Evolutionary conservation across 768 basidiomycete species (phyloP).

Genomic region (button mushroom (Agaricus bisporus)): DNA sequence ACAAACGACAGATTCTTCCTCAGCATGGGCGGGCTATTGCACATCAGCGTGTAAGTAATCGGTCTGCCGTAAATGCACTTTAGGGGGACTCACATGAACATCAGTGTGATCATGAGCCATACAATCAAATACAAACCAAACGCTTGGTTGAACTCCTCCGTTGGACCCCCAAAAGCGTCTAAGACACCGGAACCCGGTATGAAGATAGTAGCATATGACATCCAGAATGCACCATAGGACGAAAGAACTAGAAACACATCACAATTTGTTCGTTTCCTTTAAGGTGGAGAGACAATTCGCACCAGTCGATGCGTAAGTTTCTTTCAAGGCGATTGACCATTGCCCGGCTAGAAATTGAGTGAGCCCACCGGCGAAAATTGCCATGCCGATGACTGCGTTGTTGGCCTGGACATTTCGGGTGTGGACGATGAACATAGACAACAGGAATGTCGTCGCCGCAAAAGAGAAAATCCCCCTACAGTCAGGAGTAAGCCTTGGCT

Average conservation of each 20-base stretch:
- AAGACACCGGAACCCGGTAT: constrained; percentile 59
- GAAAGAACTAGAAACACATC: constrained; percentile 45
- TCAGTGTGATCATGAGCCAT: constrained; percentile 61
- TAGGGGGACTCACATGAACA: constrained; percentile 48
- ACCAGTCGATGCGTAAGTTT: constrained; percentile 65
- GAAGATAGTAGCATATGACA: constrained; percentile 66
- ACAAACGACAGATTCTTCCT: constrained; percentile 21
- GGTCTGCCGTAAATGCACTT: neutral
- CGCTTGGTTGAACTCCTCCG: constrained; percentile 43
- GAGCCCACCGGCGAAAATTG: constrained; percentile 69
- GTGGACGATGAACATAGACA: constrained; percentile 61
- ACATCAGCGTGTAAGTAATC: neutral
- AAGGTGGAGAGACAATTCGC: constrained; percentile 17
- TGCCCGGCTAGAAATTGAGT: constrained; percentile 76
- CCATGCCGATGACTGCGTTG: constrained; percentile 74
- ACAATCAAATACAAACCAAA: constrained; percentile 62
- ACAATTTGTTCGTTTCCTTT: neutral
- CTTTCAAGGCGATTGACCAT: constrained; percentile 65
- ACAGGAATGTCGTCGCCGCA: constrained; percentile 53
- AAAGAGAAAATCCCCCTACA: constrained; percentile 31
- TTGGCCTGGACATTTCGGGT: constrained; percentile 42
- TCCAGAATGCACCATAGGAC: constrained; percentile 75
- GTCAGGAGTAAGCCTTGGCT: neutral
- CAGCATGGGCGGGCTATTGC: constrained; percentile 18
- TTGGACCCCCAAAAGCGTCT: constrained; percentile 36